These are phyloP conservation scores for Arthrinium puccinioides DNA, from an alignment of 2,329 filamentous ascomycete genomes.

Conservation along the genomic window DNA sequence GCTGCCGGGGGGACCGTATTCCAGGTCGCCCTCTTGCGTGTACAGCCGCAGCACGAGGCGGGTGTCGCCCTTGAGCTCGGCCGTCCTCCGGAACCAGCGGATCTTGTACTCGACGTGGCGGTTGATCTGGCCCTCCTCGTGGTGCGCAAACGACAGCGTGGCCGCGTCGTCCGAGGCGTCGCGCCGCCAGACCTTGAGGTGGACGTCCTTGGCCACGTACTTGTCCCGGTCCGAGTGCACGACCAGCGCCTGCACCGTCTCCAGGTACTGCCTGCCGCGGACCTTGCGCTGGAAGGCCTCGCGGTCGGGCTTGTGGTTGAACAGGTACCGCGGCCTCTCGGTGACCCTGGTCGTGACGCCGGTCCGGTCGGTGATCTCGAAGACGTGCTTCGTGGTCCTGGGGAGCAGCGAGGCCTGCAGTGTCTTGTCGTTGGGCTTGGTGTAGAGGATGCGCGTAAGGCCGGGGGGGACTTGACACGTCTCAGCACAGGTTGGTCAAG, in stretches of 20 bases:
- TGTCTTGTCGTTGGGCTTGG: neutral
- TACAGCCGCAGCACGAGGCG: slow-evolving; percentile 11
- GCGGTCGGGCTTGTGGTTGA: neutral
- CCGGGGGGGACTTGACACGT: neutral
- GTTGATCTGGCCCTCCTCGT: slow-evolving; percentile 5
- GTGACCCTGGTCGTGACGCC: neutral
- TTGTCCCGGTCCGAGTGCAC: neutral
- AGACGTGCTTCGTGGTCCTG: neutral
- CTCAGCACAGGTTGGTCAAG: neutral
- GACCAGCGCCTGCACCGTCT: neutral
- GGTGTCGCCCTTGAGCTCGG: slow-evolving; percentile 11
- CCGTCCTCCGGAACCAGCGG: slow-evolving; percentile 14
- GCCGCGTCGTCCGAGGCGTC: neutral
- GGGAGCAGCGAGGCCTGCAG: neutral
- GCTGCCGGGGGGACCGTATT: slow-evolving; percentile 6
- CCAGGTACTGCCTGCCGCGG: neutral
- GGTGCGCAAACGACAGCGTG: slow-evolving; percentile 10
- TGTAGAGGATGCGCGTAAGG: neutral
- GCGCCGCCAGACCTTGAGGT: neutral
- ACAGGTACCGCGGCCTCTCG: neutral
- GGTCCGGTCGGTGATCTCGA: neutral
- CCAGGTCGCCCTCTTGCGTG: slow-evolving; percentile 7
- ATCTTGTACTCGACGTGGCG: slow-evolving; percentile 15
- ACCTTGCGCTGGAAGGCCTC: neutral
- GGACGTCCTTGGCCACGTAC: neutral